phyloP scores from a whole-genome alignment of 352 stramenopile species.

The Aphanomyces stellatus region DNA sequence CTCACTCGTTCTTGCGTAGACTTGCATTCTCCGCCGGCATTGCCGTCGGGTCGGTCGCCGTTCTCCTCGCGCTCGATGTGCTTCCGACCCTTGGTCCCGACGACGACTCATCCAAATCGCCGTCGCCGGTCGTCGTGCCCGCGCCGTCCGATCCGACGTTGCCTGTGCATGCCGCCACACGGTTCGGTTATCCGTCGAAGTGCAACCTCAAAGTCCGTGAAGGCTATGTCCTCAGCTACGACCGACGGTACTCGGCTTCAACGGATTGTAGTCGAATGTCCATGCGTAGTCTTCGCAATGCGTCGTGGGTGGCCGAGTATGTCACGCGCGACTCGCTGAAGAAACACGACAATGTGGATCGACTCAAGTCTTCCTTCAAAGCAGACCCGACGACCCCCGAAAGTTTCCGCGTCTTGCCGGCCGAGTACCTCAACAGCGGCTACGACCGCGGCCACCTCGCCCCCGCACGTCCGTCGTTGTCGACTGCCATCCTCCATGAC shows the following conservation, averaged over 20 bases:
- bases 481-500: background rate
- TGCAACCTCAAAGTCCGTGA: slow-evolving; percentile 61
- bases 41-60: slow-evolving; percentile 39
- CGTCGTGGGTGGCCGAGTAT: slow-evolving; percentile 80
- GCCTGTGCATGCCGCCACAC: slow-evolving; percentile 49
- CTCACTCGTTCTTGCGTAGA: background rate
- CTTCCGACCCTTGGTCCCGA: too few relatives aligned
- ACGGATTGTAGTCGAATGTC: background rate
- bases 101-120: too few relatives aligned
- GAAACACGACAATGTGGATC: slow-evolving; percentile 57
- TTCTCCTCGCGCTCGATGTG: slow-evolving; percentile 34
- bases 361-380: slow-evolving; percentile 81
- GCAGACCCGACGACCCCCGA: slow-evolving; percentile 63
- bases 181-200: slow-evolving; percentile 57
- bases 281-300: slow-evolving; percentile 55
- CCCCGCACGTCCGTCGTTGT: slow-evolving; percentile 42
- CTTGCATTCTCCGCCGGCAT: slow-evolving; percentile 30
- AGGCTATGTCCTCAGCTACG: slow-evolving; percentile 79
- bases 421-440: slow-evolving; percentile 83
- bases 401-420: slow-evolving; percentile 79
- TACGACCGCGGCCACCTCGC: slow-evolving; percentile 94
- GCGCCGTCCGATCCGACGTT: too few relatives aligned
- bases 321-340: slow-evolving; percentile 64
- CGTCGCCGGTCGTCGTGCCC: too few relatives aligned
- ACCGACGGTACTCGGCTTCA: slow-evolving; percentile 45